These are phyloP conservation scores for Xylaria acuta DNA, from an alignment of 495 filamentous ascomycete genomes.

Conservation along the genomic window DNA sequence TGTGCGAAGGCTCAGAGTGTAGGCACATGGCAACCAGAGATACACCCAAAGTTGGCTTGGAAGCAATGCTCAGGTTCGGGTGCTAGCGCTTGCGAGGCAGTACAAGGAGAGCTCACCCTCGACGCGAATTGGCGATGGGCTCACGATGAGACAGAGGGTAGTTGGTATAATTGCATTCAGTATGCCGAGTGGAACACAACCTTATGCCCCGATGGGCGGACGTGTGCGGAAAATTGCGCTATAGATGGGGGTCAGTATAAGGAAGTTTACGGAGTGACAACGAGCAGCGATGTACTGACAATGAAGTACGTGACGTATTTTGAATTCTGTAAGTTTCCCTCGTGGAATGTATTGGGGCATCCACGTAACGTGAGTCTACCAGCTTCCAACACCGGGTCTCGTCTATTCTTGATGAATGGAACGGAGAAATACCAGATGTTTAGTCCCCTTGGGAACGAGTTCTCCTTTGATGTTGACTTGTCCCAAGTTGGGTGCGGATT, in stretches of 20 bases:
- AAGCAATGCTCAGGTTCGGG: not conserved
- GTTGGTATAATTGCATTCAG: not conserved
- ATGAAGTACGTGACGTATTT: constrained; percentile 1
- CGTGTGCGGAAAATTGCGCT: not conserved
- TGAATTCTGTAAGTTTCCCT: not conserved
- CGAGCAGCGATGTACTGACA: not conserved
- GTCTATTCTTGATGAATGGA: not conserved
- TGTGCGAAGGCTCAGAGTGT: not conserved
- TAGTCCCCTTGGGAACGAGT: not conserved
- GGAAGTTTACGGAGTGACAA: not conserved
- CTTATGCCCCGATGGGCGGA: not conserved
- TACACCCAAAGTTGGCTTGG: not conserved
- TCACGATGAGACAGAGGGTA: not conserved
- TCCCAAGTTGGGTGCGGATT: not conserved
- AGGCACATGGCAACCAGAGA: not conserved
- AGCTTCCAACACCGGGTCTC: not conserved
- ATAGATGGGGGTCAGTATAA: not conserved
- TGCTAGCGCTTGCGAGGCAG: not conserved
- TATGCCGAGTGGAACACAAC: not conserved
- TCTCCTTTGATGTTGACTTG: not conserved
- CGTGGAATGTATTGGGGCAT: not conserved
- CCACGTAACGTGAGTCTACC: not conserved
- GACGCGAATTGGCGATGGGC: constrained; percentile 4
- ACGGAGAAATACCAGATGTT: not conserved
- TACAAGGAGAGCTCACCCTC: not conserved